A percentile compares a stretch with the other conserved stretches of the same genome.
Evolutionary conservation across 495 filamentous ascomycete species (phyloP).

Genomic region (Astrothelium macrocarpum): DNA sequence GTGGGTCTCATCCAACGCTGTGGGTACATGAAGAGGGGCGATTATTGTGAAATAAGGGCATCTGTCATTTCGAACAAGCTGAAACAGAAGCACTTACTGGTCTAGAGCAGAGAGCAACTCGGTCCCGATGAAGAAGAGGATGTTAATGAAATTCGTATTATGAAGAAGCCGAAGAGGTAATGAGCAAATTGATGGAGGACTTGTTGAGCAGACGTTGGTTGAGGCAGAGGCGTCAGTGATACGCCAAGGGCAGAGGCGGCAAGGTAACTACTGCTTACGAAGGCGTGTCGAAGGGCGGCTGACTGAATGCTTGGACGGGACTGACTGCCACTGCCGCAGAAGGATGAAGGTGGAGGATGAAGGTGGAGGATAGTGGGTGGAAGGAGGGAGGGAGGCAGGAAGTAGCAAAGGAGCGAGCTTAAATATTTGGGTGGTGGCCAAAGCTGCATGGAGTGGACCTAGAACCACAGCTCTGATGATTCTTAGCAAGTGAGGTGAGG

Average conservation of each 20-base stretch:
- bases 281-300: background rate
- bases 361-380: conserved; percentile 36
- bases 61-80: too few species aligned
- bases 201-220: too few species aligned
- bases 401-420: conserved; percentile 24
- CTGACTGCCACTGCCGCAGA: background rate
- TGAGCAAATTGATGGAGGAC: too few species aligned
- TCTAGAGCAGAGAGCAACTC: too few species aligned
- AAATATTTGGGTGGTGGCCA: too few species aligned
- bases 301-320: conserved; percentile 18
- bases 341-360: conserved; percentile 31
- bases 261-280: background rate
- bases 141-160: too few species aligned
- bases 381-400: conserved; percentile 37
- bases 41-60: background rate
- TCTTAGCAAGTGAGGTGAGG: too few species aligned
- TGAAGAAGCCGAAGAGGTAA: background rate
- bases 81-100: too few species aligned
- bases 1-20: background rate
- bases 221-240: background rate
- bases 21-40: background rate
- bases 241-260: background rate
- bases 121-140: too few species aligned
- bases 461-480: too few species aligned
- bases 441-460: too few species aligned